Evolutionary conservation across 2,329 filamentous ascomycete genomes (phyloP).

Genomic region (Tolypocladium cylindrosporum): DNA sequence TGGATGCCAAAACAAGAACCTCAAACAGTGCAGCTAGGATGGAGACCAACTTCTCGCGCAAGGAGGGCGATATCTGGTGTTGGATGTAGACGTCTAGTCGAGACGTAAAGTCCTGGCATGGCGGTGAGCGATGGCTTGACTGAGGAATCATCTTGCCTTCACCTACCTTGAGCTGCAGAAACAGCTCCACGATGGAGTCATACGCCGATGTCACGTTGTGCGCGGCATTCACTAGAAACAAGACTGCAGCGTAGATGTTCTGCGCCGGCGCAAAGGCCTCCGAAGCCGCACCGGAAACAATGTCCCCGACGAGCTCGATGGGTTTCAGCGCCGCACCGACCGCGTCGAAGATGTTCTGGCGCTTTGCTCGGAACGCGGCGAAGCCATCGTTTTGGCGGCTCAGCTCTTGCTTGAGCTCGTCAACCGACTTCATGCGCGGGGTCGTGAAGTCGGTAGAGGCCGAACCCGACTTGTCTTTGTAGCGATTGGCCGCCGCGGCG

Average conservation of each 20-base stretch:
- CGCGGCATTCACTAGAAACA: constrained; percentile 32
- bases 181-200: constrained; percentile 33
- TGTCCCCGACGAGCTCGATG: constrained; percentile 28
- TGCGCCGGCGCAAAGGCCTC: constrained; percentile 30
- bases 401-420: constrained; percentile 21
- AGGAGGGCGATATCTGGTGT: constrained; percentile 24
- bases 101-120: constrained; percentile 28
- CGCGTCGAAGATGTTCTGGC: constrained; percentile 22
- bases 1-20: constrained; percentile 31
- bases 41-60: constrained; percentile 27
- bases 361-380: constrained; percentile 23
- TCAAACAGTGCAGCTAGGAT: constrained; percentile 34
- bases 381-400: constrained; percentile 25
- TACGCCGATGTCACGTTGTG: constrained; percentile 33
- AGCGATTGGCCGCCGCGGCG: constrained; percentile 21
- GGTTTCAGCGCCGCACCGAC: constrained; percentile 22
- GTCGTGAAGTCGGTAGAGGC: constrained; percentile 20
- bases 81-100: constrained; percentile 30
- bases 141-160: background rate
- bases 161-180: constrained; percentile 27
- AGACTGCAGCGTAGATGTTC: constrained; percentile 30
- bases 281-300: constrained; percentile 23
- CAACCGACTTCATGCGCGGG: constrained; percentile 21
- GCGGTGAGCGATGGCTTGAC: constrained; percentile 1
- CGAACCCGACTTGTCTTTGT: constrained; percentile 17